Evolutionary conservation across 2,329 filamentous ascomycete species (phyloP), one percentile per base, ranked within the genome.

Genomic region (Hortaea werneckii): DNA sequence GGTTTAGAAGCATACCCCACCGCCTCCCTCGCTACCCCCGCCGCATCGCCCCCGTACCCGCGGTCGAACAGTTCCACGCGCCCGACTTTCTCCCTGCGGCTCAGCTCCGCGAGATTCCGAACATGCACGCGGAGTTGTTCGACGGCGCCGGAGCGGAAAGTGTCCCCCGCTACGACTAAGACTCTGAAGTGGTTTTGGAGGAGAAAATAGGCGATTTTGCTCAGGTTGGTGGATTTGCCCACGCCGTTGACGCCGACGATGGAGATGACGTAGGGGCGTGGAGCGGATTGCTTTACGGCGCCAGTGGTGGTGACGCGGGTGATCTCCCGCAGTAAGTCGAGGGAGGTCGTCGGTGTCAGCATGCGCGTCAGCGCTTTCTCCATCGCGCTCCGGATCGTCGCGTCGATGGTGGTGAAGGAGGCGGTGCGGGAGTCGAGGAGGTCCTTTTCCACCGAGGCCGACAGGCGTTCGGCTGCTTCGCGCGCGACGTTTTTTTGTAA

Each of bases 181-280:
- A 98, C 88, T 61, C 85, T 85, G 73, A 95, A 94, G 64, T 94
- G 89, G 73, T 98, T 98, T 67, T 98, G 90, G 29, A 98, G 75
- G 34, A 98, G 75, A 71, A 98, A 98, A 70, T 92, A 98, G 66
- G 89, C 94, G 55, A 98, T 95, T 68, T 98, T 98, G 66, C 87
- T 90, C 35, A 98, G 75, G 63, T 95, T 96, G 43, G 92, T 98
- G 11, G 89, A 95, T 71, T 98, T 98, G 61, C 92, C 92, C 34
- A 98, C 92, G 44, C 92, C 92, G 65, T 98, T 98, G 63, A 98
- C 92, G 51, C 92, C 92, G 38, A 98, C 92, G 50, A 98, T 95
- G 47, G 88, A 95, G 63, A 98, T 94, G 59, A 96, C 90, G 63
- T 96, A 98, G 38, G 92, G 92, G 4, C 92, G 83, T 1, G 86